Evolutionary conservation across 2,329 filamentous ascomycete genomes (phyloP), one percentile per base, ranked within the genome.

Genomic region (Phialophora tarda): DNA sequence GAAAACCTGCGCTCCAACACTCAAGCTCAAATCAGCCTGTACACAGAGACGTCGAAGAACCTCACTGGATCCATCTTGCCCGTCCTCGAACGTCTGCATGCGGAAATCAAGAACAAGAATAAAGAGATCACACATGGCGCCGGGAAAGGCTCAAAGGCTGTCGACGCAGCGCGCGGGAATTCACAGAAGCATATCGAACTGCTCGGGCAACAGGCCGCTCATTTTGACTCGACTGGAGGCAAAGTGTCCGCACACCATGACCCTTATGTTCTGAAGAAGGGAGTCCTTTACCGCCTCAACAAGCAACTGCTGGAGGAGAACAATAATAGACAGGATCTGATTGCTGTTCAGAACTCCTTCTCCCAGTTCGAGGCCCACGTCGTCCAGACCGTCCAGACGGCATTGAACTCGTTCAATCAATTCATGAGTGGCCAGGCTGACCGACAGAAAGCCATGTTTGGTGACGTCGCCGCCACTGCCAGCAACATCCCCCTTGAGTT

Each of bases 141-240:
- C 24, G 86, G 88, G 68, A 97, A 96, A 83, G 87, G 89, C 17
- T 88, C 91, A 71, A 99, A 98, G 82, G 88, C 92, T 59, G 93
- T 99, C 24, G 92, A 97, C 69, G 97, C 96, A 82, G 89, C 92
- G 8, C 91, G 94, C 67, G 88, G 88, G 73, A 82, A 81, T 6
- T 97, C 94, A 0, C 94, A 99, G 82, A 97, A 96, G 82, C 92
- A 97, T 73, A 96, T 99, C 69, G 94, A 99, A 81, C 85, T 96
- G 26, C 88, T 99, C 1, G 93, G 92, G 47, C 91, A 95, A 80
- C 88, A 96, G 74, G 88, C 92, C 0, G 92, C 93, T 10, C 81
- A 86, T 2, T 96, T 89, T 74, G 92, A 96, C 72, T 90, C 92
- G 1, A 84, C 86, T 2, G 89, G 89, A 47, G 91, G 88, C 67